phyloP scores from a whole-genome alignment of 192 early-diverging fungal species.

The Umbelopsis isabellina region DNA sequence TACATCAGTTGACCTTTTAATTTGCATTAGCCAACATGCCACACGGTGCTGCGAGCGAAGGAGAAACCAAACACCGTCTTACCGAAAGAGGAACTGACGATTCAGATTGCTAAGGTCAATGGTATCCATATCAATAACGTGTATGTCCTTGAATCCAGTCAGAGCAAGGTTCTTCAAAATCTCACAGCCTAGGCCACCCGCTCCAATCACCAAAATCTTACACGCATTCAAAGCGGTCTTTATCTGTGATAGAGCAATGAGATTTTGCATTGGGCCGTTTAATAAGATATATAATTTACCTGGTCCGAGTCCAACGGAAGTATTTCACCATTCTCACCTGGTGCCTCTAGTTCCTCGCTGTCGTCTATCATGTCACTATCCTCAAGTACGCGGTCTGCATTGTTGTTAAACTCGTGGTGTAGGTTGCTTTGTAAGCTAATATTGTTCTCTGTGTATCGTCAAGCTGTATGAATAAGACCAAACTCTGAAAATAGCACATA shows the following conservation, averaged over 20 bases:
- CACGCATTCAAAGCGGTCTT: slow-evolving; percentile 45
- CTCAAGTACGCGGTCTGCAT: neutral
- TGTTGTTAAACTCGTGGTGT: neutral
- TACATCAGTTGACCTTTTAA: slow-evolving; percentile 63
- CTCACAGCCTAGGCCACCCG: slow-evolving; percentile 85
- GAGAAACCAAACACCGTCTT: neutral
- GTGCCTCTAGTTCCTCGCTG: neutral
- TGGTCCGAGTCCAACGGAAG: slow-evolving; percentile 16
- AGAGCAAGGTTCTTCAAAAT: slow-evolving; percentile 82
- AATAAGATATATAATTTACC: neutral
- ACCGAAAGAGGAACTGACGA: slow-evolving; percentile 82
- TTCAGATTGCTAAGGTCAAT: slow-evolving; percentile 86
- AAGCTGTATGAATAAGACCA: neutral
- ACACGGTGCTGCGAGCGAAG: no score
- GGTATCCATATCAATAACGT: slow-evolving; percentile 91
- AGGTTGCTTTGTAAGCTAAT: neutral
- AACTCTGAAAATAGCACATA: neutral
- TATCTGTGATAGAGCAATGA: slow-evolving; percentile 6
- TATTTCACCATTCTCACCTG: slow-evolving; percentile 5
- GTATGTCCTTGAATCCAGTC: slow-evolving; percentile 77
- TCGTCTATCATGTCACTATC: slow-evolving; percentile 7
- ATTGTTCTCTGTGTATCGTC: neutral
- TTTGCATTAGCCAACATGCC: neutral
- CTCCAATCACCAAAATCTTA: slow-evolving; percentile 82
- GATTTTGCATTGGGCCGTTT: neutral